These are phyloP conservation scores for Aschersonia sp. DNA, from an alignment of 2,329 filamentous ascomycete species.

Conservation along the genomic window DNA sequence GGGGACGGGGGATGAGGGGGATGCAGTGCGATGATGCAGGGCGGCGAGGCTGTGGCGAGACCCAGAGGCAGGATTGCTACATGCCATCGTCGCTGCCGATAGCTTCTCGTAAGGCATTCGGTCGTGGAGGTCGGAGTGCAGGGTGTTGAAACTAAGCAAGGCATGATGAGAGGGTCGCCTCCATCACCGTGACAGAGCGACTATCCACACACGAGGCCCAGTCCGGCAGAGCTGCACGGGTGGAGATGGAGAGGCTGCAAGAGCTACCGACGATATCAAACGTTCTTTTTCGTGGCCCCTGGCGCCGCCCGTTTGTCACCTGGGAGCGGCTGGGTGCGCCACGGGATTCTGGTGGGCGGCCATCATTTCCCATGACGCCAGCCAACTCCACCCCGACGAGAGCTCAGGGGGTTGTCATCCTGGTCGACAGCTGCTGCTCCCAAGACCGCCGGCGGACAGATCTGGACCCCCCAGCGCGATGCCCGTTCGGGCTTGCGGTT, in stretches of 20 bases:
- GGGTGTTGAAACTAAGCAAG: slow-evolving; percentile 3
- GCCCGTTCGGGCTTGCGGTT: background rate
- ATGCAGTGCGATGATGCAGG: background rate
- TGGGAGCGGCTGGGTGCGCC: too few relatives aligned
- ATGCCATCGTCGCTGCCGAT: background rate
- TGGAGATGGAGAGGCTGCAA: too few relatives aligned
- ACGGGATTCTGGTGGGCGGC: too few relatives aligned
- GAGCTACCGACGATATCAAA: too few relatives aligned
- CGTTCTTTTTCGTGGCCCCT: background rate
- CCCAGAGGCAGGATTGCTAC: background rate
- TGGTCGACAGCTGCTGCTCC: background rate
- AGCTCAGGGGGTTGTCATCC: background rate
- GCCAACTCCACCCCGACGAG: background rate
- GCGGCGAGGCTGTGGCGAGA: too few relatives aligned
- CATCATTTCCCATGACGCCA: background rate
- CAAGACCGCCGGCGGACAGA: background rate
- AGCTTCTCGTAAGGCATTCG: background rate
- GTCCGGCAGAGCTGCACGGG: too few relatives aligned
- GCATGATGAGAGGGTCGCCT: background rate
- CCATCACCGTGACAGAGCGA: background rate
- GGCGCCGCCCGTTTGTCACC: background rate
- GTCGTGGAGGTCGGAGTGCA: background rate
- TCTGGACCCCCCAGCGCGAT: background rate
- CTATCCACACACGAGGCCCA: too few relatives aligned
- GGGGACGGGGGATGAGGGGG: background rate